phyloP scores from a whole-genome alignment of 257 asterid genomes.

The Fraxinus anomala region DNA sequence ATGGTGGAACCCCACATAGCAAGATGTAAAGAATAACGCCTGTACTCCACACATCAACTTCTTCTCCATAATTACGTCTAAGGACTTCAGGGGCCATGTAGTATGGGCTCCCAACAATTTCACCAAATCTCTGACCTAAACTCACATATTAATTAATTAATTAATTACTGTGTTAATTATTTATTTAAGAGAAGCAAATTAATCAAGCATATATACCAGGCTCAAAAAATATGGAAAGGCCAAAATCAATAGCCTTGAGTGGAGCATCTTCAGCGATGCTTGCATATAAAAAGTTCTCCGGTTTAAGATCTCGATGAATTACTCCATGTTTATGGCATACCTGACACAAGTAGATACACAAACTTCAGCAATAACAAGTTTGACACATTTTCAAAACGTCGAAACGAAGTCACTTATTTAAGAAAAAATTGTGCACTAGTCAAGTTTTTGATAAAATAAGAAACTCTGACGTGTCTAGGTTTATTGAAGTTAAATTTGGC shows the following conservation, averaged over 20 bases:
- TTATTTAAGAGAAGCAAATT: background rate
- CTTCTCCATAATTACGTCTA: constrained; percentile 67
- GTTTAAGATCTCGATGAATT: constrained; percentile 81
- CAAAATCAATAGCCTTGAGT: constrained; percentile 82
- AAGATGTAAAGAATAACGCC: constrained; percentile 89
- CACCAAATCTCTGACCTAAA: constrained; percentile 67
- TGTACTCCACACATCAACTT: constrained; percentile 82
- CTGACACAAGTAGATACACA: constrained; percentile 28
- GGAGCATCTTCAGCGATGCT: constrained; percentile 57
- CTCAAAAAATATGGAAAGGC: constrained; percentile 79
- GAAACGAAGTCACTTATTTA: too few relatives aligned
- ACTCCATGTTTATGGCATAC: constrained; percentile 82
- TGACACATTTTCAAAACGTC: too few relatives aligned
- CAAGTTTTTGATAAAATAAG: background rate
- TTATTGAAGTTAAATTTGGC: too few relatives aligned
- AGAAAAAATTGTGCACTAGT: background rate
- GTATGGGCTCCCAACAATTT: constrained; percentile 91
- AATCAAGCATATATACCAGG: constrained; percentile 39
- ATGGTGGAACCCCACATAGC: constrained; percentile 88
- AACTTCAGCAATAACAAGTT: too few relatives aligned
- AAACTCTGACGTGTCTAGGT: too few relatives aligned
- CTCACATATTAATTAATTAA: background rate
- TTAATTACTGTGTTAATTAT: background rate
- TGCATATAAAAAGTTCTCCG: constrained; percentile 75
- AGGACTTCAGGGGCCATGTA: constrained; percentile 96